Evolutionary conservation across 768 basidiomycete species (phyloP), one percentile per base, ranked within the genome.

Genomic region (Leucocoprinus leucothites): DNA sequence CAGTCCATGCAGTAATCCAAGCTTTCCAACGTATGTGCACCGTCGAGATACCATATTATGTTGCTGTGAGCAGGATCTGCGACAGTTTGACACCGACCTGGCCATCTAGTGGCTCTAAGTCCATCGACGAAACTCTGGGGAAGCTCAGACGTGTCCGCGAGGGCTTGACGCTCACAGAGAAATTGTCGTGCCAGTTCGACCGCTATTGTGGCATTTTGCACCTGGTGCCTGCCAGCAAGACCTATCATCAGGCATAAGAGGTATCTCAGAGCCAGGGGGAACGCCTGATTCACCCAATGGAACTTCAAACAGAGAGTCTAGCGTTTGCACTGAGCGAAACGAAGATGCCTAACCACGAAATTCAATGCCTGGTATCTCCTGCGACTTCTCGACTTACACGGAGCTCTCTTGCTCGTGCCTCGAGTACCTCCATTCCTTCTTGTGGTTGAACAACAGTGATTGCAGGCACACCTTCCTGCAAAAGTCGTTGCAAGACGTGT

Each of bases 1-100:
- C 97, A 99, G 57, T 91, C 75, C 13, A 90, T 80, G 61, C 95
- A 96, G 57, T 84, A 93, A 42, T 81, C 78, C 25, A 99, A 75
- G 64, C 94, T 97, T 66, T 98, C 97, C 11, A 81, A 71, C 0
- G 97, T 99, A 68, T 99, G 97, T 9, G 97, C 95, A 0, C 97
- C 97, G 65, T 98, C 97, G 11, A 99, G 73, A 68, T 86, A 92
- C 97, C 97, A 98, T 2, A 82, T 88, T 6, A 81, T 76, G 16
- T 69, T 63, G 1, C 69, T 48, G 38, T 80, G 66, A 14, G 60
- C 65, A 0, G 85, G 85, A 63, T 95, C 94, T 9, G 54, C 46
- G 9, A 96, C 82, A 8, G 80, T 81, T 71, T 99, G 97, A 66
- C 97, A 99, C 40, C 97, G 83, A 14, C 96, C 97, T 9, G 97